These are phyloP conservation scores for Spiraea crenata DNA, from an alignment of 331 rosid genomes.

Conservation along the genomic window DNA sequence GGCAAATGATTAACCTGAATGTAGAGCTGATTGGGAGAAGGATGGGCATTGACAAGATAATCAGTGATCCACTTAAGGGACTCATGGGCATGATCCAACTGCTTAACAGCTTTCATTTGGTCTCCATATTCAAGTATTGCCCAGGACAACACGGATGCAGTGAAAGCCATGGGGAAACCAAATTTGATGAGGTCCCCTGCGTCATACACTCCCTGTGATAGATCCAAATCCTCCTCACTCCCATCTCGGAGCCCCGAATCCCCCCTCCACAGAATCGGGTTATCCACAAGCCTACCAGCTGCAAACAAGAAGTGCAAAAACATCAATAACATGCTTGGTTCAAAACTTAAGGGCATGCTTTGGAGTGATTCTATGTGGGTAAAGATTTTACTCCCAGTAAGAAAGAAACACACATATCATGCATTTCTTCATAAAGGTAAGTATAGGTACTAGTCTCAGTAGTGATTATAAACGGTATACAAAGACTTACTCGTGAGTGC, in stretches of 20 bases:
- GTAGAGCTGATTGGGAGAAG: conserved; percentile 54
- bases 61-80: conserved; percentile 59
- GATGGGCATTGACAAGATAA: conserved; percentile 61
- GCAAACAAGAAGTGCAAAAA: conserved; percentile 1
- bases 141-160: conserved; percentile 71
- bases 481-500: too few relatives aligned
- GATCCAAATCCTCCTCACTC: conserved; percentile 56
- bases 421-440: too few relatives aligned
- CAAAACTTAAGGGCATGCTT: neutral
- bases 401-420: too few relatives aligned
- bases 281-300: conserved; percentile 68
- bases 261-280: conserved; percentile 84
- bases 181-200: conserved; percentile 67
- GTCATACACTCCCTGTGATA: conserved; percentile 82
- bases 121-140: conserved; percentile 70
- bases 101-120: conserved; percentile 48
- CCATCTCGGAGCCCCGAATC: conserved; percentile 83
- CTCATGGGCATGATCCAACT: conserved; percentile 44
- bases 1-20: conserved; percentile 43
- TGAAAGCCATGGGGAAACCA: conserved; percentile 76
- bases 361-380: too few relatives aligned
- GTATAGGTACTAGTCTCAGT: too few relatives aligned
- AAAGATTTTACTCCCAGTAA: too few relatives aligned
- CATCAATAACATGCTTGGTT: neutral
- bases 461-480: too few relatives aligned